These are phyloP conservation scores for Verticillium zaregamsianum DNA, from an alignment of 2,329 filamentous ascomycete species.

Conservation along the genomic window DNA sequence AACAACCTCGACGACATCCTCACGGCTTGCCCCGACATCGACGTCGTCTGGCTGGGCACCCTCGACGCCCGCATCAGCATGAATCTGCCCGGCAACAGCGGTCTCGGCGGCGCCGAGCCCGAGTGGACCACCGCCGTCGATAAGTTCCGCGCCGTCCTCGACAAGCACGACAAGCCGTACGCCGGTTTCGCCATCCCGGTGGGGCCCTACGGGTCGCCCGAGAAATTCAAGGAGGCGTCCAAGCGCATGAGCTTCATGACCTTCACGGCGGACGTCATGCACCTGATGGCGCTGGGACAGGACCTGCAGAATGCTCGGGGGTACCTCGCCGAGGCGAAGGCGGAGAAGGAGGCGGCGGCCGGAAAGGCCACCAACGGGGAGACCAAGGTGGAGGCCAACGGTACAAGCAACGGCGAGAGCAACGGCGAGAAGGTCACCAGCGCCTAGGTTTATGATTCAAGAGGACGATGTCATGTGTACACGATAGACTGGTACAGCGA, in stretches of 20 bases:
- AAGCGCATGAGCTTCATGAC: conserved; percentile 20
- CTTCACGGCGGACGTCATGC: conserved; percentile 18
- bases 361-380: neutral
- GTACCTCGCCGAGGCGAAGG: neutral
- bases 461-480: neutral
- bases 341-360: neutral
- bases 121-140: conserved; percentile 35
- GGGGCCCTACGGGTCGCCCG: conserved; percentile 18
- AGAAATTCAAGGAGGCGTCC: conserved; percentile 17
- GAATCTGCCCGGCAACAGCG: conserved; percentile 30
- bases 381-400: neutral
- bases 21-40: conserved; percentile 39
- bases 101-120: conserved; percentile 27
- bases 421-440: neutral
- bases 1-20: conserved; percentile 46
- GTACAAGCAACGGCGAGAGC: neutral
- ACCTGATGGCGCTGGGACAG: conserved; percentile 15
- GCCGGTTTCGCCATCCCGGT: conserved; percentile 24
- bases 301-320: conserved; percentile 8
- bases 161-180: conserved; percentile 42
- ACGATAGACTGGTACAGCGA: neutral
- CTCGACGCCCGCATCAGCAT: conserved; percentile 41
- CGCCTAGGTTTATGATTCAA: neutral
- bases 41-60: conserved; percentile 41
- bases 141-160: conserved; percentile 31